Conservation (phyloP, 805 yeast species). For the Teunomyces stri region DNA sequence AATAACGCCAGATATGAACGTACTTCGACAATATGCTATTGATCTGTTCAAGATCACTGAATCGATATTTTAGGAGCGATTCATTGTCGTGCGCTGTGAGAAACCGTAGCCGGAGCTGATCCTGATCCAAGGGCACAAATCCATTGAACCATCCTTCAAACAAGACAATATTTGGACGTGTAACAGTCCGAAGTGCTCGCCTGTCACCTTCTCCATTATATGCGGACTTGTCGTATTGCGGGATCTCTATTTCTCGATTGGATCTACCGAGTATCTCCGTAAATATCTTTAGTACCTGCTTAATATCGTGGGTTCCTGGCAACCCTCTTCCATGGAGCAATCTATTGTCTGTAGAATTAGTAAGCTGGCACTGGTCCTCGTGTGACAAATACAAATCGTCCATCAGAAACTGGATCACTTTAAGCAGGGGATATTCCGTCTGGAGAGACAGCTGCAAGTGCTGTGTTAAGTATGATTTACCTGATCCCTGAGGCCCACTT, state of each 20-base stretch:
- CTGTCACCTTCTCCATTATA: slow-evolving; percentile 81
- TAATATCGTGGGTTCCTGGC: slow-evolving; percentile 90
- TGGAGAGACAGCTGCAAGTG: slow-evolving; percentile 36
- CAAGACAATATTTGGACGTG: slow-evolving; percentile 57
- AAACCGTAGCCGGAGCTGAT: slow-evolving; percentile 19
- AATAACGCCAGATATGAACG: slow-evolving; percentile 50
- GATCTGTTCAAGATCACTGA: slow-evolving; percentile 36
- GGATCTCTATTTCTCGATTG: slow-evolving; percentile 30
- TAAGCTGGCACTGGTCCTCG: slow-evolving; percentile 49
- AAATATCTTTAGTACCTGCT: slow-evolving; percentile 39
- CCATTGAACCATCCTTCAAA: slow-evolving; percentile 97
- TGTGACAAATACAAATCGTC: slow-evolving; percentile 84
- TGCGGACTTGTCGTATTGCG: slow-evolving; percentile 76
- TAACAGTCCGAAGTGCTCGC: slow-evolving; percentile 37
- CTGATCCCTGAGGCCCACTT: slow-evolving; percentile 80
- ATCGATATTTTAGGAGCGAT: slow-evolving; percentile 12
- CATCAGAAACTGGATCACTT: slow-evolving; percentile 57
- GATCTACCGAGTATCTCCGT: slow-evolving; percentile 20
- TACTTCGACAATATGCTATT: slow-evolving; percentile 56
- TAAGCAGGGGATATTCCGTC: slow-evolving; percentile 32
- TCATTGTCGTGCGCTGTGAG: slow-evolving; percentile 12
- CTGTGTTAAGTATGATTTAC: slow-evolving; percentile 59
- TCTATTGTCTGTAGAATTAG: slow-evolving; percentile 33
- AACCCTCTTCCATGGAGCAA: slow-evolving; percentile 78
- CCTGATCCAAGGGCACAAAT: slow-evolving; percentile 38